These are phyloP conservation scores for Dalbergia cultrata DNA, from an alignment of 306 rosid species.

Conservation along the genomic window DNA sequence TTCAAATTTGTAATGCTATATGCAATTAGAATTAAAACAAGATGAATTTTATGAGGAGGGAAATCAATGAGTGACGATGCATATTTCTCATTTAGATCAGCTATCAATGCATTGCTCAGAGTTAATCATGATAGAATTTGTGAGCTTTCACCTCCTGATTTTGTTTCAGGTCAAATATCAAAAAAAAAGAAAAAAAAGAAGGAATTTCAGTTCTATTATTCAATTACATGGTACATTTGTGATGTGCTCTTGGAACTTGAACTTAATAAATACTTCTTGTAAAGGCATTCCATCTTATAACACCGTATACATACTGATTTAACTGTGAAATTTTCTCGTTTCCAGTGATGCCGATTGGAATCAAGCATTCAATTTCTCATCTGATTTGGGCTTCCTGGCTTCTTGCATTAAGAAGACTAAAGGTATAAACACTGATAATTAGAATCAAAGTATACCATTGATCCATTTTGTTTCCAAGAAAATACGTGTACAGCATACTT, in stretches of 20 bases:
- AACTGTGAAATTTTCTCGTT: conserved; percentile 48
- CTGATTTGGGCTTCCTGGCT: conserved; percentile 78
- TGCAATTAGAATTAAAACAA: neutral
- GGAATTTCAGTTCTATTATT: neutral
- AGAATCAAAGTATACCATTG: conserved; percentile 1
- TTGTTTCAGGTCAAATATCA: neutral
- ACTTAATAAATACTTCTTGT: neutral
- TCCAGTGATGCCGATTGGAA: conserved; percentile 92
- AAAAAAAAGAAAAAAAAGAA: neutral
- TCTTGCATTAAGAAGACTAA: conserved; percentile 79
- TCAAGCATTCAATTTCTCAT: conserved; percentile 83
- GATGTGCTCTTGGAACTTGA: neutral
- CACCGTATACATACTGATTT: conserved; percentile 1
- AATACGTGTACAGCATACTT: conserved; percentile 21
- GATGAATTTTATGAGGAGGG: conserved; percentile 4
- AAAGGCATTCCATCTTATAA: neutral
- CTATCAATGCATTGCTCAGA: neutral
- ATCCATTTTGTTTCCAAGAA: conserved; percentile 33
- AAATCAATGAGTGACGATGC: neutral
- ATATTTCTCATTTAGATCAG: neutral
- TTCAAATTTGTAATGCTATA: neutral
- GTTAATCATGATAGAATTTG: neutral
- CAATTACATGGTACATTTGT: neutral
- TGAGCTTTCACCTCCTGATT: neutral
- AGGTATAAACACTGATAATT: conserved; percentile 62